A percentile compares a stretch with the other conserved stretches of the same genome.
phyloP scores from a whole-genome alignment of 768 basidiomycete species.

The Auricularia cornea region DNA sequence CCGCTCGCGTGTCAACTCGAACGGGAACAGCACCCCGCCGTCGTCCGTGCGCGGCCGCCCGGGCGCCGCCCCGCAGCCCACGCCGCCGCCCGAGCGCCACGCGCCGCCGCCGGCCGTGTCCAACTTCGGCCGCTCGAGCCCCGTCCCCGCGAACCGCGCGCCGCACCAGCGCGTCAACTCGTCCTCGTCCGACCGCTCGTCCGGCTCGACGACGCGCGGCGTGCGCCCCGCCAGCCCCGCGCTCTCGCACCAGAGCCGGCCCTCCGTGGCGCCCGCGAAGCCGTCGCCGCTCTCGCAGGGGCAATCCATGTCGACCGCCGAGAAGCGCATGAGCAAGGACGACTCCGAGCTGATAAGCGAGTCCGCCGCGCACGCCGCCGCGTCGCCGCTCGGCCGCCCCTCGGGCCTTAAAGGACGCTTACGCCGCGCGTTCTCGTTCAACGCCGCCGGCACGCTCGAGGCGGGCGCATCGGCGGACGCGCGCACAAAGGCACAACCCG shows the following conservation, averaged over 20 bases:
- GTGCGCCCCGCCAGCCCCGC: conserved; percentile 10
- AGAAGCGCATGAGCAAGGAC: conserved; percentile 50
- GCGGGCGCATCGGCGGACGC: conserved; percentile 5
- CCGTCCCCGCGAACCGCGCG: conserved; percentile 26
- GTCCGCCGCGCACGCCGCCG: conserved; percentile 5
- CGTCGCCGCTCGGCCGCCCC: conserved; percentile 36
- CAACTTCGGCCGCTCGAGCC: conserved; percentile 16
- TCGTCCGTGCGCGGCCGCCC: not conserved
- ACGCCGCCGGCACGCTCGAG: conserved; percentile 46
- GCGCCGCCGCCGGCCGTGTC: conserved; percentile 19
- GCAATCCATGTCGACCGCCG: conserved; percentile 46
- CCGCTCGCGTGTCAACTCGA: conserved; percentile 46
- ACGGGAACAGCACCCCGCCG: conserved; percentile 15
- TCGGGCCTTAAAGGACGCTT: conserved; percentile 72
- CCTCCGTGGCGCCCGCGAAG: conserved; percentile 26
- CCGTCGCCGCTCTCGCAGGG: conserved; percentile 69
- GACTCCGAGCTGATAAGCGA: conserved; percentile 9
- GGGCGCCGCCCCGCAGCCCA: conserved; percentile 10
- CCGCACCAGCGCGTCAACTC: conserved; percentile 25
- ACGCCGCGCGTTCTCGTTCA: conserved; percentile 47
- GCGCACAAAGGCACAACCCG: not conserved
- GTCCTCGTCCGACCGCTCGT: conserved; percentile 20
- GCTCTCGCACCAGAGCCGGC: conserved; percentile 20
- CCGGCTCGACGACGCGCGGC: conserved; percentile 5
- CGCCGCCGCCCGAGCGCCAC: conserved; percentile 24